Evolutionary conservation across 306 rosid genomes (phyloP), one percentile per base, ranked within the genome.

Genomic region (Lupinus albus): DNA sequence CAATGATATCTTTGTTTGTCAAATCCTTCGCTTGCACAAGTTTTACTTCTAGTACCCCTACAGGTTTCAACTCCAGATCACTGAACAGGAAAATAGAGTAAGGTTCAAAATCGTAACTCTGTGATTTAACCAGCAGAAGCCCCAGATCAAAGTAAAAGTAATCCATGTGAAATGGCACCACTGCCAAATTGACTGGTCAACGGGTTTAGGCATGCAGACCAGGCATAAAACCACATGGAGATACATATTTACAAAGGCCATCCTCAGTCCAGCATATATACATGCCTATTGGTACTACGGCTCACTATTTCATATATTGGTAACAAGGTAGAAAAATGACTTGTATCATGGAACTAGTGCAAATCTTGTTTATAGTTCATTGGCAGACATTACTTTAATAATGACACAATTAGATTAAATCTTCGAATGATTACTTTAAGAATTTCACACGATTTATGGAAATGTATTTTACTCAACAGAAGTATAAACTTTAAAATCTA

Each of bases 11-110:
- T 78, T 94, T 94, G 85, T 94, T 94, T 57, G 96, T 90, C 61
- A 94, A 82, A 8, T 76, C 96, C 84, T 90, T 94, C 20, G 95
- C 99, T 82, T 94, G 99, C 67, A 94, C 99, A 78, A 94, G 97
- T 82, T 94, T 94, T 70, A 94, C 97, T 78, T 94, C 99, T 75
- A 94, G 78, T 65, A 84, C 75, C 61, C 99, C 99, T 10, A 81
- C 92, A 67, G 99, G 90, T 81, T 94, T 94, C 80, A 94, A 74
- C 82, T 94, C 99, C 78, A 94, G 76, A 68, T 94, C 96, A 84
- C 99, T 94, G 75, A 66, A 76, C 52, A 82, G 78, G 68, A 69
- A 71, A 68, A 67, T 52, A 70, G 45, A 47, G 63, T 4, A 65
- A 41, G 47, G 70, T 62, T 55, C 72, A 32, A 25, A 45, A 63